Evolutionary conservation across 352 stramenopile species (phyloP).

Genomic region (Thraustochytrium sp.): DNA sequence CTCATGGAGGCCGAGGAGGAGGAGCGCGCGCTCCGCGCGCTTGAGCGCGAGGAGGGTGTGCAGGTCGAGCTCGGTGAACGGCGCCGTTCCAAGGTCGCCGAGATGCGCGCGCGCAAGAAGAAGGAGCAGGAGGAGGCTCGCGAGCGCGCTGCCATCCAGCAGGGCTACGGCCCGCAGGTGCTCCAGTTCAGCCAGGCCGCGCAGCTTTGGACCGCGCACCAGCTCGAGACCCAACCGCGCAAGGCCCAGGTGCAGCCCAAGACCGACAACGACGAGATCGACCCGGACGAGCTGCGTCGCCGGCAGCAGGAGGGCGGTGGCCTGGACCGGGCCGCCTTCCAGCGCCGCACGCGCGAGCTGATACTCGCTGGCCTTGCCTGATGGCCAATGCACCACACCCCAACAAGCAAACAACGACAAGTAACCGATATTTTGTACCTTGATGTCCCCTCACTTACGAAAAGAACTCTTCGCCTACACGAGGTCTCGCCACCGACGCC

Average conservation of each 20-base stretch:
- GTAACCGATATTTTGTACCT: too few relatives aligned
- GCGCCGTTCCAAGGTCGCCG: background rate
- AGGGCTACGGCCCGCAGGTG: slow-evolving; percentile 28
- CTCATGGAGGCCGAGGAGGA: background rate
- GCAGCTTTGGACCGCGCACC: slow-evolving; percentile 23
- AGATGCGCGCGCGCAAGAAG: background rate
- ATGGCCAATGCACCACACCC: background rate
- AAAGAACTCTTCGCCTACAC: too few relatives aligned
- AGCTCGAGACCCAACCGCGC: slow-evolving; percentile 19
- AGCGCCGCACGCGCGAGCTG: background rate
- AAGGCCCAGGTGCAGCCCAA: background rate
- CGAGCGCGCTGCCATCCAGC: slow-evolving; percentile 21
- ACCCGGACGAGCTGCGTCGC: background rate
- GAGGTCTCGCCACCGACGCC: too few relatives aligned
- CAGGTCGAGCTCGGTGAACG: slow-evolving; percentile 7
- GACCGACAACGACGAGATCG: background rate
- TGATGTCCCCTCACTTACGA: too few relatives aligned
- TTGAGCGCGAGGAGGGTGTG: background rate
- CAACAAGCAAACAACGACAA: background rate
- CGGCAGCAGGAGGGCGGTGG: background rate
- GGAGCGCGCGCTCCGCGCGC: background rate
- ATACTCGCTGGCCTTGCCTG: background rate
- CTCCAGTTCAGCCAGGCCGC: background rate
- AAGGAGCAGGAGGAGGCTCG: slow-evolving; percentile 9
- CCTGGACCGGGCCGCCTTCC: background rate